These are phyloP conservation scores for Telopea speciosissima DNA, from an alignment of 177 flowering plant genomes.

Conservation along the genomic window DNA sequence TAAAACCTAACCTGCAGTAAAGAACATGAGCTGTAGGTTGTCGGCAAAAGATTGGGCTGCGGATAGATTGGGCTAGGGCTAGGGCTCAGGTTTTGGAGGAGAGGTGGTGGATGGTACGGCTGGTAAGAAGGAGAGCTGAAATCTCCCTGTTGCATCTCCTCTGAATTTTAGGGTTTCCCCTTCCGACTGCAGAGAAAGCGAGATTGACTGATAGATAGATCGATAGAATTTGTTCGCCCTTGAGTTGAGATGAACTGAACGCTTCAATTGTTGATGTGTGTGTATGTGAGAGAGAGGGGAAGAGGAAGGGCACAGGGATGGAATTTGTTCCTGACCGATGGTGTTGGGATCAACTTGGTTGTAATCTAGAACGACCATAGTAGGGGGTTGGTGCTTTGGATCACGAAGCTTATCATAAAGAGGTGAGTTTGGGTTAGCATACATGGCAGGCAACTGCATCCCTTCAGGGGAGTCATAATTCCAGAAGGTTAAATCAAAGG, in stretches of 20 bases:
- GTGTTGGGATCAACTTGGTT: neutral
- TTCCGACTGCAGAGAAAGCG: neutral
- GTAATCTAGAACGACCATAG: constrained; percentile 8
- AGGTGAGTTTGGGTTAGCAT: constrained; percentile 2
- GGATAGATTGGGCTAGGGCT: constrained; percentile 4
- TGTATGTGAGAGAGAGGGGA: neutral
- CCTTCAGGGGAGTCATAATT: constrained; percentile 24
- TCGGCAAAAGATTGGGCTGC: constrained; percentile 15
- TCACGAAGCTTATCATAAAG: constrained; percentile 17
- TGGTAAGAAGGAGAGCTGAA: neutral
- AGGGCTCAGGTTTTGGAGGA: constrained; percentile 23
- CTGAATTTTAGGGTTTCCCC: neutral
- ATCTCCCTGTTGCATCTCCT: constrained; percentile 1
- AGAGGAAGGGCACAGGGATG: neutral
- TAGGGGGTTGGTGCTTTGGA: constrained; percentile 12
- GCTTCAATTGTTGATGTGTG: too few species aligned
- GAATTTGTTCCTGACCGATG: neutral
- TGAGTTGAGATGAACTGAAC: neutral
- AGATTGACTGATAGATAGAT: neutral
- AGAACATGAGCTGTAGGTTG: constrained; percentile 50
- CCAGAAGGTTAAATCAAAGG: constrained; percentile 27
- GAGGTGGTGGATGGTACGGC: constrained; percentile 11
- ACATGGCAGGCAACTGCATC: constrained; percentile 20
- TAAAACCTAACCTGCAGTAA: too few species aligned
- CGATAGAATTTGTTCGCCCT: neutral